phyloP scores from a whole-genome alignment of 1,284 basidiomycete genomes.

The Malassezia nana region DNA sequence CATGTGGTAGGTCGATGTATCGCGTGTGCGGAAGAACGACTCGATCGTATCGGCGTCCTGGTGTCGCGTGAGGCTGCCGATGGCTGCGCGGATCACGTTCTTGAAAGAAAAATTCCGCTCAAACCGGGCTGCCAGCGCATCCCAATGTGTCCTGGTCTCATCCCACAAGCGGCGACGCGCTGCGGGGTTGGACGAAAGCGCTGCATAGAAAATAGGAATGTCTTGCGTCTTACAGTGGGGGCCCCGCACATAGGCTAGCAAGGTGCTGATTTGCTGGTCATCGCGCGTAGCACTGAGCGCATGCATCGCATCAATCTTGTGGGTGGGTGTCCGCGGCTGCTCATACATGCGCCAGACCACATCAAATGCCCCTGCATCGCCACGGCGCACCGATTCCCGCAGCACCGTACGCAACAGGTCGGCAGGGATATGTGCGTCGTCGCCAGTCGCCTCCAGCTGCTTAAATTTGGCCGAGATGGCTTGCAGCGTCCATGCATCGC shows the following conservation, averaged over 20 bases:
- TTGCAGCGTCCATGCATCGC: slow-evolving; percentile 35
- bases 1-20: slow-evolving; percentile 52
- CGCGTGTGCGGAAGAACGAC: slow-evolving; percentile 53
- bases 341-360: slow-evolving; percentile 57
- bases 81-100: slow-evolving; percentile 52
- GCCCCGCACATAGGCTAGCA: slow-evolving; percentile 32
- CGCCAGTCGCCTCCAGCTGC: slow-evolving; percentile 61
- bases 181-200: slow-evolving; percentile 37
- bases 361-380: slow-evolving; percentile 64
- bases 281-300: slow-evolving; percentile 45
- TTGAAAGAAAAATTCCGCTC: slow-evolving; percentile 40
- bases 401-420: slow-evolving; percentile 41
- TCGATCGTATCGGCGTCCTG: slow-evolving; percentile 61
- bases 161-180: slow-evolving; percentile 46
- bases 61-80: slow-evolving; percentile 60
- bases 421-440: slow-evolving; percentile 66
- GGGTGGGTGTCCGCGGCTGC: slow-evolving; percentile 53
- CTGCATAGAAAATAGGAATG: slow-evolving; percentile 45
- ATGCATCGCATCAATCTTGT: slow-evolving; percentile 48
- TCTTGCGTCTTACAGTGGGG: slow-evolving; percentile 42
- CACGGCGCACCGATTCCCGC: slow-evolving; percentile 57
- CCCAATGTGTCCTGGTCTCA: slow-evolving; percentile 44
- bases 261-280: slow-evolving; percentile 33
- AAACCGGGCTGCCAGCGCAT: slow-evolving; percentile 57
- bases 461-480: slow-evolving; percentile 68